A percentile compares a stretch with the other conserved stretches of the same genome.
Conservation (phyloP, 345 rosid genomes). For the Raphanus sativus region DNA sequence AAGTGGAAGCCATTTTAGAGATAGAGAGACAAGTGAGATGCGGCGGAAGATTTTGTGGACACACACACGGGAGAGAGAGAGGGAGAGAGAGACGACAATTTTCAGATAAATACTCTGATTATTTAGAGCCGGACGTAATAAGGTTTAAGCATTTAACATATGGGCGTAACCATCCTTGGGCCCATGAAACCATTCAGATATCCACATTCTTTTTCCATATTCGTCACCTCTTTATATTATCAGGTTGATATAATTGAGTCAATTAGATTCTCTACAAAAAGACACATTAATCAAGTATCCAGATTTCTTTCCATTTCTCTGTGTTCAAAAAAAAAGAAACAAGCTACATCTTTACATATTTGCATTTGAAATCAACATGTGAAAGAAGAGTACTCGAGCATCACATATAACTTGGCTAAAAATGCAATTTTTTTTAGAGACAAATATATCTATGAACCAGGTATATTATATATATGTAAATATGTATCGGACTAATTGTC, state of each 20-base stretch:
- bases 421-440: neutral
- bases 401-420: neutral
- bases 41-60: slow-evolving; percentile 35
- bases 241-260: neutral
- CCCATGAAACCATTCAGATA: slow-evolving; percentile 23
- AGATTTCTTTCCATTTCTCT: neutral
- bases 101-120: slow-evolving; percentile 9
- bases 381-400: neutral
- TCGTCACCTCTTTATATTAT: neutral
- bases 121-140: neutral
- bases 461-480: neutral
- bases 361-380: neutral
- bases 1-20: slow-evolving; percentile 45
- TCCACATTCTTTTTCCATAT: neutral
- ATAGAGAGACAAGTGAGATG: slow-evolving; percentile 30
- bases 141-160: slow-evolving; percentile 8
- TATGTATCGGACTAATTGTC: neutral
- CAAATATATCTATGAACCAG: neutral
- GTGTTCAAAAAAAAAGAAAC: neutral
- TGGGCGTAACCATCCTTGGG: slow-evolving; percentile 9
- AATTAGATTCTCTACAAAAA: too few species aligned
- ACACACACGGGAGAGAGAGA: neutral
- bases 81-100: neutral
- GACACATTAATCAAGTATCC: neutral
- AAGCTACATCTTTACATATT: neutral